These are phyloP conservation scores for Aphanomyces astaci DNA, from an alignment of 352 stramenopile genomes.

Conservation along the genomic window DNA sequence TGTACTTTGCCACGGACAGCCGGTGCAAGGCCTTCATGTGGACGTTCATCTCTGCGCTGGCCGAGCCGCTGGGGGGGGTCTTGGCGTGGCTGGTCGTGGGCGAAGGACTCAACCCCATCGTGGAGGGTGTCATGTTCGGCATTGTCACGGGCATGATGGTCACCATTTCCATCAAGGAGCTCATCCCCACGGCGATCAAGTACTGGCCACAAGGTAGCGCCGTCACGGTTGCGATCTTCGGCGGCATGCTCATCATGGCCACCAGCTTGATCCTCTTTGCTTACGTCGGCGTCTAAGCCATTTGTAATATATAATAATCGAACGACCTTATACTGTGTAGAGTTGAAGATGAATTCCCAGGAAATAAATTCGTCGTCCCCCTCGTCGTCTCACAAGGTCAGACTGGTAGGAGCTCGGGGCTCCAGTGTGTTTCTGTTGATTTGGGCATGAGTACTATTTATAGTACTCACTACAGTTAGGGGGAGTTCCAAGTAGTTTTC, in stretches of 20 bases:
- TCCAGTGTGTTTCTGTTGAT: no score
- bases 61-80: conserved; percentile 85
- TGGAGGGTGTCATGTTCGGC: conserved; percentile 86
- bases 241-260: conserved; percentile 84
- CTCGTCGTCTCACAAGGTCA: no score
- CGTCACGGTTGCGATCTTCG: conserved; percentile 81
- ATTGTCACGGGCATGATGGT: conserved; percentile 92
- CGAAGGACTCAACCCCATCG: conserved; percentile 47
- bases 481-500: no score
- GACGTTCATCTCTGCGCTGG: conserved; percentile 81
- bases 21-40: conserved; percentile 89
- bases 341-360: no score
- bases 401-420: no score
- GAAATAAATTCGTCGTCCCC: no score
- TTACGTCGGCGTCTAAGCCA: no score
- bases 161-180: conserved; percentile 86
- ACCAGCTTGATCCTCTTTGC: no score
- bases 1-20: conserved; percentile 95
- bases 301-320: no score
- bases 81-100: conserved; percentile 74
- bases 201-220: conserved; percentile 86
- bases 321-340: no score
- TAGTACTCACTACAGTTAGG: no score
- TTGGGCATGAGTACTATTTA: no score
- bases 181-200: conserved; percentile 85